Conservation (phyloP, 768 basidiomycete species). For the Plicaturopsis crispa region DNA sequence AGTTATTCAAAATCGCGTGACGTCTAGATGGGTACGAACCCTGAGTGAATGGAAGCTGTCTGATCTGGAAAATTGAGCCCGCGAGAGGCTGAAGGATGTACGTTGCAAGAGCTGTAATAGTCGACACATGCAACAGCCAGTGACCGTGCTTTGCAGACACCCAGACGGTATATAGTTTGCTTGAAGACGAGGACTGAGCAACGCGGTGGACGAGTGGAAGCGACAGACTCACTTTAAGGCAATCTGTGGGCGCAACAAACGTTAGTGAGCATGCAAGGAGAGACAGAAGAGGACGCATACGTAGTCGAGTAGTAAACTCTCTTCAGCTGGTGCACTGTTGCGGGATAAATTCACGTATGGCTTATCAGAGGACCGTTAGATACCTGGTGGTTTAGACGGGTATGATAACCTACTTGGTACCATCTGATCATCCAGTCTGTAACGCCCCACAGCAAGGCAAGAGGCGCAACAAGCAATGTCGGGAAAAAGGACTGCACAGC, state of each 20-base stretch:
- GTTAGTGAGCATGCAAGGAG: conserved; percentile 4
- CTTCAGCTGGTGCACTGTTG: conserved; percentile 45
- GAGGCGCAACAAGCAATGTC: conserved; percentile 42
- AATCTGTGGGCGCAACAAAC: conserved; percentile 22
- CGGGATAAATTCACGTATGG: conserved; percentile 53
- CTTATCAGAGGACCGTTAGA: conserved; percentile 23
- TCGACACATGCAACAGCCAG: conserved; percentile 44
- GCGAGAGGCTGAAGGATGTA: conserved; percentile 54
- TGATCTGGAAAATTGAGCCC: conserved; percentile 22
- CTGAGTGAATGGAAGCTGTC: conserved; percentile 11
- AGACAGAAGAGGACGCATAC: conserved; percentile 25
- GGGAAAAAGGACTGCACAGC: conserved; percentile 58
- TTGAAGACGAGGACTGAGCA: conserved; percentile 13
- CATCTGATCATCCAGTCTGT: conserved; percentile 47
- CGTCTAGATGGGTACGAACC: conserved; percentile 8
- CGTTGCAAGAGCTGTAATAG: conserved; percentile 35
- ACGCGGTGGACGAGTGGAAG: conserved; percentile 5
- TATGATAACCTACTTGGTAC: conserved; percentile 42
- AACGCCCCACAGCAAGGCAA: conserved; percentile 39
- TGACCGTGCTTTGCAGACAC: conserved; percentile 45
- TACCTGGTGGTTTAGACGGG: not conserved
- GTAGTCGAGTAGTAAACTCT: conserved; percentile 61
- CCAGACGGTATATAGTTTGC: conserved; percentile 35
- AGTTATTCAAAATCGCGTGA: conserved; percentile 1
- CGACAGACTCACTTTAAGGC: conserved; percentile 28